phyloP scores from a whole-genome alignment of 192 early-diverging fungal species.

The Coemansia sp. region DNA sequence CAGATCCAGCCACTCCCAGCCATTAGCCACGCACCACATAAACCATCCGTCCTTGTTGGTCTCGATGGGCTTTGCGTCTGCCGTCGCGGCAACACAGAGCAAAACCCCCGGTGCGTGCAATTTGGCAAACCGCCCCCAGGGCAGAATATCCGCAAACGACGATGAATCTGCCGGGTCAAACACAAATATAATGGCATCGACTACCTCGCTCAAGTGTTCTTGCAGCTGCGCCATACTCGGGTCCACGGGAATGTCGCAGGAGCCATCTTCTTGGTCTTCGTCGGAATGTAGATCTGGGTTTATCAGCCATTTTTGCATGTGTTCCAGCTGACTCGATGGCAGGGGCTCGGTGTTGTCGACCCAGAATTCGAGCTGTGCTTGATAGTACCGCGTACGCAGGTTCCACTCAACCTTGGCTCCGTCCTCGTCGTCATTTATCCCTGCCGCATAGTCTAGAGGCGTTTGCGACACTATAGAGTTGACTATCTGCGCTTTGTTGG shows the following conservation, averaged over 20 bases:
- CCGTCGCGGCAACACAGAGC: slow-evolving; percentile 29
- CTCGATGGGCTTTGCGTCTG: not conserved
- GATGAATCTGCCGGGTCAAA: slow-evolving; percentile 26
- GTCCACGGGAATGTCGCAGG: slow-evolving; percentile 18
- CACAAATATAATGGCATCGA: slow-evolving; percentile 42
- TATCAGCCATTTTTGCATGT: slow-evolving; percentile 37
- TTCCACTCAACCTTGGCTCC: slow-evolving; percentile 28
- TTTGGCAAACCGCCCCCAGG: slow-evolving; percentile 38
- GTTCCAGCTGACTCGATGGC: slow-evolving; percentile 7
- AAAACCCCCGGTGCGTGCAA: slow-evolving; percentile 24
- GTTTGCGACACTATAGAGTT: slow-evolving; percentile 10
- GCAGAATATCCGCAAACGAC: slow-evolving; percentile 45
- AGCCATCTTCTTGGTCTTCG: no score
- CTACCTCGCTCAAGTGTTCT: slow-evolving; percentile 36
- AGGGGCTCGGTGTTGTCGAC: slow-evolving; percentile 44
- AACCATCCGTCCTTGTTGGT: slow-evolving; percentile 28
- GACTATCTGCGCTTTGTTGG: slow-evolving; percentile 24
- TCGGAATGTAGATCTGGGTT: slow-evolving; percentile 12
- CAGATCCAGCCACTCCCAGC: slow-evolving; percentile 57
- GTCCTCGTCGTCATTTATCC: not conserved
- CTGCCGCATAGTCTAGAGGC: not conserved
- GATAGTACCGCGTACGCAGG: slow-evolving; percentile 45
- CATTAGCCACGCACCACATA: slow-evolving; percentile 37
- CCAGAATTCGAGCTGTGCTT: slow-evolving; percentile 43
- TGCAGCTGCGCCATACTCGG: slow-evolving; percentile 26